Evolutionary conservation across 345 rosid genomes (phyloP), one percentile per base, ranked within the genome.

Genomic region (Litchi chinensis): DNA sequence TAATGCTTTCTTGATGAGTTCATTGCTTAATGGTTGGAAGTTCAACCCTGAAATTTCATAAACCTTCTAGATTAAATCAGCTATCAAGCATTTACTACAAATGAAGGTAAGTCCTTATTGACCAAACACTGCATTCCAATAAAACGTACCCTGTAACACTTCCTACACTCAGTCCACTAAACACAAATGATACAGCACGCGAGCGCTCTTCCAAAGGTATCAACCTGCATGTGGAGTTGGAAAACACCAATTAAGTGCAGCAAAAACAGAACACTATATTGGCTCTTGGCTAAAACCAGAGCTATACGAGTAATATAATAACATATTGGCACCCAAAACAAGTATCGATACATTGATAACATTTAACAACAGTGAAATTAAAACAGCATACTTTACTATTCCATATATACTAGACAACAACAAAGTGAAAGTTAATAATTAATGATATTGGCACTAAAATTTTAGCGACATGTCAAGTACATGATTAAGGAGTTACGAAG

Each of bases 121-220:
- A 70, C 70, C 60, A 44, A 74, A 56, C 54, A 79, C 52, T 41
- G 75, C 11, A 75, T 73, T 22, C 70, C 44, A 79, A 73, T 10
- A 81, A 74, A 83, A 65, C 89, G 80, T 95, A 95, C 99, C 99
- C 98, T 24, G 84, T 5, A 73, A 95, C 97, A 83, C 98, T 95
- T 86, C 98, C 98, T 44, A 93, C 88, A 79, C 98, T 93, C 54
- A 93, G 80, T 84, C 99, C 97, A 80, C 99, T 93, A 76, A 93
- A 95, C 65, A 93, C 97, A 81, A 95, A 91, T 78, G 93, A 92
- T 41, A 95, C 98, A 21, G 98, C 98, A 65, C 98, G 87, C 77
- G 99, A 93, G 68, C 97, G 97, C 80, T 93, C 97, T 82, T 90
- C 90, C 79, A 93, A 79, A 75, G 98, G 99, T 82, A 92, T 93